A percentile compares a stretch with the other conserved stretches of the same genome.
Evolutionary conservation across 306 rosid species (phyloP).

Genomic region (Acacia confusa): DNA sequence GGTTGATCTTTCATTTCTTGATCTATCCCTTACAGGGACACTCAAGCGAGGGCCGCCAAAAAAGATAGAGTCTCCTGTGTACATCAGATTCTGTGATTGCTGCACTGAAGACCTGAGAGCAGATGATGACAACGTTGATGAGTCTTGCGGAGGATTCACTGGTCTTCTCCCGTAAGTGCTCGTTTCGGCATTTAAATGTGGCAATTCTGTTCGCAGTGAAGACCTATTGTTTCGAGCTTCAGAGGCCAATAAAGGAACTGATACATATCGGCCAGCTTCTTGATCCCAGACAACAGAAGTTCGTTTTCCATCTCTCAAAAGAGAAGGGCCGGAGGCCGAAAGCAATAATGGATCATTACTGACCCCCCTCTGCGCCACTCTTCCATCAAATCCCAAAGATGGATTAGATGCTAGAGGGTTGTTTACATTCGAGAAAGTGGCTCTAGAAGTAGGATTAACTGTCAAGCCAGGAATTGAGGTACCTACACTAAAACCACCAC

Average conservation of each 20-base stretch:
- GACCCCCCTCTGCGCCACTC: conserved; percentile 51
- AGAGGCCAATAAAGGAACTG: conserved; percentile 75
- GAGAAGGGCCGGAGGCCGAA: conserved; percentile 67
- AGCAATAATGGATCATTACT: conserved; percentile 62
- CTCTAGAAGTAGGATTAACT: conserved; percentile 67
- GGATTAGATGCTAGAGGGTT: conserved; percentile 45
- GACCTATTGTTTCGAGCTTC: conserved; percentile 70
- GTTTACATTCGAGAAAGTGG: conserved; percentile 50
- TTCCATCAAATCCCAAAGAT: conserved; percentile 68
- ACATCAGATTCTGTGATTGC: conserved; percentile 70
- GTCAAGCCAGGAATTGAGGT: conserved; percentile 55
- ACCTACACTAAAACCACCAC: conserved; percentile 65
- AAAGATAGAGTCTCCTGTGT: conserved; percentile 94
- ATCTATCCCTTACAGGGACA: conserved; percentile 64
- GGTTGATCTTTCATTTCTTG: conserved; percentile 54
- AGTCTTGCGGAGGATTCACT: conserved; percentile 48
- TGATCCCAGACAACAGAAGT: conserved; percentile 99
- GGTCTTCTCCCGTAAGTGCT: conserved; percentile 54
- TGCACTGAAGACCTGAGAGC: conserved; percentile 51
- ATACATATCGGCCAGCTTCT: conserved; percentile 97
- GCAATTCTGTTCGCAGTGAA: conserved; percentile 53
- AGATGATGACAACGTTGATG: conserved; percentile 58
- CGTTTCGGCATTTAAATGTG: conserved; percentile 54
- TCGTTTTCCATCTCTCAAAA: conserved; percentile 85
- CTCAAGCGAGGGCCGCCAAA: conserved; percentile 88